Evolutionary conservation across 768 basidiomycete genomes (phyloP).

Genomic region (Artomyces pyxidatus): DNA sequence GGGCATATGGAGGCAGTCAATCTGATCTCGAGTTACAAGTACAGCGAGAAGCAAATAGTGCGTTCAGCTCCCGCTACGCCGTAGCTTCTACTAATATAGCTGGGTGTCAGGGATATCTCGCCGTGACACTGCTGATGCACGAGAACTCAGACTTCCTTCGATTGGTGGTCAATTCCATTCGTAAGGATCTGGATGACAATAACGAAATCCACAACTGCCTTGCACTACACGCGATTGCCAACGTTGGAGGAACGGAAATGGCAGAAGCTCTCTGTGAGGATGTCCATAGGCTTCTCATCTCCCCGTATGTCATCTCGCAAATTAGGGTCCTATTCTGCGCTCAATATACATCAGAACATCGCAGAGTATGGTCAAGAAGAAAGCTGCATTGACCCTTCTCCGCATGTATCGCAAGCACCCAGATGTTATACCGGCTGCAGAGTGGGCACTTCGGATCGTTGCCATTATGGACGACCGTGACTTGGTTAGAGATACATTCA

Average conservation of each 20-base stretch:
- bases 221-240: constrained; percentile 96
- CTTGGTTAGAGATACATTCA: no score
- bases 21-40: constrained; percentile 89
- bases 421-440: constrained; percentile 83
- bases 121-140: constrained; percentile 95
- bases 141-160: constrained; percentile 97
- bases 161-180: constrained; percentile 95
- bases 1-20: constrained; percentile 99
- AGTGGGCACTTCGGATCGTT: constrained; percentile 94
- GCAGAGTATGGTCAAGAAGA: constrained; percentile 94
- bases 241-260: constrained; percentile 97
- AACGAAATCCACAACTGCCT: constrained; percentile 95
- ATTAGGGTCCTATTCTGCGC: no score
- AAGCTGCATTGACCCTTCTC: constrained; percentile 89
- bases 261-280: constrained; percentile 91
- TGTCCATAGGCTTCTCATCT: constrained; percentile 91
- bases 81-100: constrained; percentile 8
- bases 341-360: constrained; percentile 93
- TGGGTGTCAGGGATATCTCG: constrained; percentile 82
- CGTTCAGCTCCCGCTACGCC: constrained; percentile 21
- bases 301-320: constrained; percentile 86
- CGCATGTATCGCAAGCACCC: constrained; percentile 95
- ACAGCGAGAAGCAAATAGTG: constrained; percentile 98
- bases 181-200: constrained; percentile 92
- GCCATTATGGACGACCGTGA: constrained; percentile 94